Base-by-base conservation (phyloP, 768 basidiomycete species). In the Lactarius quietus region DNA sequence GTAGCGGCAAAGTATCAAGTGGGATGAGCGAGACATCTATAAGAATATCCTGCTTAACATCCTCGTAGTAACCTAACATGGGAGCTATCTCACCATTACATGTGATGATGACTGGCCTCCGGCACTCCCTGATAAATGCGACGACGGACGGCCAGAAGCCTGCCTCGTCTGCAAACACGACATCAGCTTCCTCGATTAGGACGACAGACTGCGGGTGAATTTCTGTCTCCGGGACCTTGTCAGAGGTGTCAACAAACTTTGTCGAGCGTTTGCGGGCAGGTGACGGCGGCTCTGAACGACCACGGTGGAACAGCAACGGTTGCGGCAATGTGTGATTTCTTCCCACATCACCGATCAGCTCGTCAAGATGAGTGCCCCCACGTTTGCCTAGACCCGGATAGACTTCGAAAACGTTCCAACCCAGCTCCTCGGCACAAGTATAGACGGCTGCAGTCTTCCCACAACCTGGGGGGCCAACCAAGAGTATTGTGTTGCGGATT, bases 391-490 rank as follows among this genome's bases (percentile, higher is more conserved):
- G 87, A 3, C 97, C 97, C 29, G 97, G 92, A 76, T 95, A 90
- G 15, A 98, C 94, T 74, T 99, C 97, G 72, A 98, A 97, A 15
- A 98, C 86, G 57, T 95, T 92, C 92, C 93, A 99, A 17, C 88
- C 93, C 38, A 99, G 81, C 76, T 99, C 96, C 61, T 87, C 85
- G 6, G 95, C 93, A 72, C 94, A 95, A 0, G 96, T 95, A 76
- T 97, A 95, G 2, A 97, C 89, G 26, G 93, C 84, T 1, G 93
- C 88, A 6, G 94, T 95, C 78, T 99, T 99, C 36, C 97, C 97
- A 60, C 81, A 81, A 14, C 95, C 96, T 36, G 83, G 76, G 1
- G 93, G 94, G 0, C 97, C 97, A 51, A 79, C 74, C 45, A 99
- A 82, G 17, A 99, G 78, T 57, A 98, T 90, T 0, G 93, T 89